phyloP scores from a whole-genome alignment of 2,329 filamentous ascomycete genomes.

The Aureobasidium sp. region DNA sequence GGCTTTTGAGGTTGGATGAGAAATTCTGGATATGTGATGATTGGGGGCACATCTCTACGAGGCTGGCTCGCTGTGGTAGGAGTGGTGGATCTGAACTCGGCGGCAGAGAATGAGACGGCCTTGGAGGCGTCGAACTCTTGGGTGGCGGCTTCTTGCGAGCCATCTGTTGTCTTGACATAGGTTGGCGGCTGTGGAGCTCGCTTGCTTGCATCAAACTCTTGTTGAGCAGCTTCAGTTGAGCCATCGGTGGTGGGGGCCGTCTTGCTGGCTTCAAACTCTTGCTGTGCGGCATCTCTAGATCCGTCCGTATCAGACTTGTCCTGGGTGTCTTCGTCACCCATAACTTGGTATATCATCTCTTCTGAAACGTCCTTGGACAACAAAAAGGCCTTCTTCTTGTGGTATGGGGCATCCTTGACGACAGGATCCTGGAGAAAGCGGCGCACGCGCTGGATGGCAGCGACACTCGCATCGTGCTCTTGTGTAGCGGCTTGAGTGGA shows the following conservation, averaged over 20 bases:
- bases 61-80: neutral
- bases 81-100: conserved; percentile 62
- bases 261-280: conserved; percentile 8
- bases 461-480: conserved; percentile 9
- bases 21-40: conserved; percentile 62
- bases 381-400: conserved; percentile 71
- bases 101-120: conserved; percentile 57
- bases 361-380: conserved; percentile 65
- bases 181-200: neutral
- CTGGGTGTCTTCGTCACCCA: conserved; percentile 31
- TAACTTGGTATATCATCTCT: conserved; percentile 60
- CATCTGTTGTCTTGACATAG: conserved; percentile 5
- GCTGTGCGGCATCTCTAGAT: neutral
- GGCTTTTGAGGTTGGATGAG: conserved; percentile 52
- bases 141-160: neutral
- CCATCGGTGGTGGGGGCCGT: neutral
- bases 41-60: conserved; percentile 47
- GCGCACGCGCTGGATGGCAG: conserved; percentile 57
- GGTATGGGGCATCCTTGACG: conserved; percentile 60
- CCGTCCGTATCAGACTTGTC: neutral
- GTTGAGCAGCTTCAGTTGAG: neutral
- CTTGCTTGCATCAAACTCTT: conserved; percentile 13
- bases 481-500: neutral
- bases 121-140: conserved; percentile 15
- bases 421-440: conserved; percentile 69